Evolutionary conservation across 345 rosid species (phyloP).

Genomic region (Erysimum cheiranthoides): DNA sequence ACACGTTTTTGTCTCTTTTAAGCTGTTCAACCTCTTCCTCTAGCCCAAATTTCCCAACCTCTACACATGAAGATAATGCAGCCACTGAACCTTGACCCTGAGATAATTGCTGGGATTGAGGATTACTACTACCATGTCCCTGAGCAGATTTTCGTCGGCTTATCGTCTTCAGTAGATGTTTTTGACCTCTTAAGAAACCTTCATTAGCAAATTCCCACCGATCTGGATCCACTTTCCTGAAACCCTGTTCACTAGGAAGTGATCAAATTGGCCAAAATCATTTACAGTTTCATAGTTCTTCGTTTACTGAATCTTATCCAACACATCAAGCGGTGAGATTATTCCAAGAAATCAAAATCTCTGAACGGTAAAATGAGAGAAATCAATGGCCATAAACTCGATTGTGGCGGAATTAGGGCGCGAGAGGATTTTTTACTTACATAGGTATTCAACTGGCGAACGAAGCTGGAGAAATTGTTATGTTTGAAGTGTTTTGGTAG

Average conservation of each 20-base stretch:
- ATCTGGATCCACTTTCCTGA: conserved; percentile 60
- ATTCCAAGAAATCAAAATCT: background rate
- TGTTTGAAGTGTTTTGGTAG: conserved; percentile 90
- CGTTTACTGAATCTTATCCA: background rate
- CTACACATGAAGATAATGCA: conserved; percentile 55
- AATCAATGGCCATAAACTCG: background rate
- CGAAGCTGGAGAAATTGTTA: conserved; percentile 91
- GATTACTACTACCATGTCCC: conserved; percentile 42
- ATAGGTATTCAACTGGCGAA: conserved; percentile 88
- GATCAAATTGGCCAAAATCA: conserved; percentile 1
- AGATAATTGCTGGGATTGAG: conserved; percentile 45
- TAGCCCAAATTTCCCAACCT: conserved; percentile 63
- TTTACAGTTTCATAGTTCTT: background rate
- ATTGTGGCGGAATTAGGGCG: background rate
- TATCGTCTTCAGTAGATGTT: conserved; percentile 53
- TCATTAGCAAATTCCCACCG: conserved; percentile 63
- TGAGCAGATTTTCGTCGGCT: conserved; percentile 55
- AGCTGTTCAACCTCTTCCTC: conserved; percentile 70
- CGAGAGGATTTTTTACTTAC: conserved; percentile 42
- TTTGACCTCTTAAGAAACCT: conserved; percentile 51
- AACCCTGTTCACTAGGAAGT: conserved; percentile 32
- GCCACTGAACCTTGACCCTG: conserved; percentile 47
- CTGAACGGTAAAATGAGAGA: background rate
- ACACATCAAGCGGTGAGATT: background rate
- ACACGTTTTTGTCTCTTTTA: conserved; percentile 63